Evolutionary conservation across 495 filamentous ascomycete species (phyloP), one percentile per base, ranked within the genome.

Genomic region (Lophium mytilinum): DNA sequence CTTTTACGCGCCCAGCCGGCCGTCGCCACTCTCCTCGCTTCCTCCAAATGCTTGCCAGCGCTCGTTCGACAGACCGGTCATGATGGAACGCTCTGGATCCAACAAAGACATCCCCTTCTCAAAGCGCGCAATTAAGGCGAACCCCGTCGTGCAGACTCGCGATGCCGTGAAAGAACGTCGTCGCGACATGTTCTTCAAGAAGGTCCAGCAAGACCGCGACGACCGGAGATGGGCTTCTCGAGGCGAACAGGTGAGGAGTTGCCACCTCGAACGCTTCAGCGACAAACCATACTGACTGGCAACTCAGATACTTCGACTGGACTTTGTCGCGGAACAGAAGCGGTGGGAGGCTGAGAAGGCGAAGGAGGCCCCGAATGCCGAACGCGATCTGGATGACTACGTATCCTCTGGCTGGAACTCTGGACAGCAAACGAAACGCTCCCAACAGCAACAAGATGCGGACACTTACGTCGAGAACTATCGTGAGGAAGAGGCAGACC

Each of bases 201-300:
- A 84, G 50, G 84, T 96, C n/a, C 75, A 82, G 63, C 80, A 83
- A 58, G 78, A 80, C 37, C 75, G 84, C 3, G 87, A 95, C 8
- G 82, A 88, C 12, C 75, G 71, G 65, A 64, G 77, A 69, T 81
- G 84, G 80, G 68, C 84, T 70, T 55, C 80, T 69, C 75, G 89
- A 72, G 80, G 82, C 39, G 89, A 96, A 55, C 86, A 94, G 78
- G 83, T 94, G 74, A 30, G 72, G 66, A 9, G 45, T 47, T 30
- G 24, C 24, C 24, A 30, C 3, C 6, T 30, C 24, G 24, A 30
- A 6, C 24, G 24, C 24, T 6, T 30, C 24, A 30, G 24, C 24
- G 24, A 30, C 24, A 30, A 2, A 30, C 2, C 24, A 30, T 30
- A 30, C 24, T 30, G 24, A 30, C 24, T 30, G 21, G 9, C 1